Percentiles rank a stretch among this genome's conserved stretches.
Conservation (phyloP, 2,329 filamentous ascomycete genomes). For the Xylariales sp. region DNA sequence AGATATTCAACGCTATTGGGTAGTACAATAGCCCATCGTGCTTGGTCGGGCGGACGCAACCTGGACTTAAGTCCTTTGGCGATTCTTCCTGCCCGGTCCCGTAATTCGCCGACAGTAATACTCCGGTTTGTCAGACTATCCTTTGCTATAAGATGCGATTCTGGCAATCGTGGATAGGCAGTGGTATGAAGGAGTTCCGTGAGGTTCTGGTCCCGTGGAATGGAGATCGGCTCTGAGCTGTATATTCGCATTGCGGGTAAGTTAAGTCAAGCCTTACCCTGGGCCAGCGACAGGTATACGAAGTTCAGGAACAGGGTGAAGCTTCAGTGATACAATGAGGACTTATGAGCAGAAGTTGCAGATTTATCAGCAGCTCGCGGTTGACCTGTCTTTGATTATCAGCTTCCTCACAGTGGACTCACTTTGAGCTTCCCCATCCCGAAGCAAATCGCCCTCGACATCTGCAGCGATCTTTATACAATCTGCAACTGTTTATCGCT, state of each 20-base stretch:
- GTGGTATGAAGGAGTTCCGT: constrained; percentile 38
- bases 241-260: constrained; percentile 26
- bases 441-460: too few species aligned
- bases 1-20: constrained; percentile 42
- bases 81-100: constrained; percentile 34
- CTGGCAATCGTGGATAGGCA: constrained; percentile 27
- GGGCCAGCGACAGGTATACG: too few species aligned
- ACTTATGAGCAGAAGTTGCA: too few species aligned
- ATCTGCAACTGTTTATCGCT: too few species aligned
- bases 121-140: constrained; percentile 41
- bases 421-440: too few species aligned
- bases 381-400: too few species aligned
- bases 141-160: constrained; percentile 37
- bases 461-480: too few species aligned
- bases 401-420: too few species aligned
- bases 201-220: constrained; percentile 36
- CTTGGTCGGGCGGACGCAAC: constrained; percentile 29
- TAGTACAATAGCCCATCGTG: constrained; percentile 37
- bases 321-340: too few species aligned
- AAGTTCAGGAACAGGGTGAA: too few species aligned
- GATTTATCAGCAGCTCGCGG: too few species aligned
- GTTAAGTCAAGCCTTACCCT: too few species aligned
- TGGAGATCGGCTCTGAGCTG: constrained; percentile 23
- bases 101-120: constrained; percentile 37
- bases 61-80: constrained; percentile 32